Evolutionary conservation across 176 grass and related monocot species (phyloP).

Genomic region (Thinopyrum elongatum): DNA sequence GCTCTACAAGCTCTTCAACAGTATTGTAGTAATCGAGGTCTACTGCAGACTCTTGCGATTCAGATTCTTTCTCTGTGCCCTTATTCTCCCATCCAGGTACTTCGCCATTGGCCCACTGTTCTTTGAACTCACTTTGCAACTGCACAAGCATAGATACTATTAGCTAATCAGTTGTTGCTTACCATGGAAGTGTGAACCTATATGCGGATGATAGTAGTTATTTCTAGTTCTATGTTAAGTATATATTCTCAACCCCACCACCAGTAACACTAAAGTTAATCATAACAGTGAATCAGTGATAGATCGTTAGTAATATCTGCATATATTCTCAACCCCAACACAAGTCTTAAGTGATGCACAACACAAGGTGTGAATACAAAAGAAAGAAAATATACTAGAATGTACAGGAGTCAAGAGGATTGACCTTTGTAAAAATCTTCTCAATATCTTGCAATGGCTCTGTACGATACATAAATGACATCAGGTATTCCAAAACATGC

Average conservation of each 20-base stretch:
- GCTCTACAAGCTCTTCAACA: constrained; percentile 86
- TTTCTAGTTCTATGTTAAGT: neutral
- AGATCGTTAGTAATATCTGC: neutral
- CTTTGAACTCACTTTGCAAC: constrained; percentile 85
- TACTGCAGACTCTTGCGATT: constrained; percentile 55
- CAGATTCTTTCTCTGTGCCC: constrained; percentile 36
- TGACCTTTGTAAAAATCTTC: constrained; percentile 80
- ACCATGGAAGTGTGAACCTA: neutral
- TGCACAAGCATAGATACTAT: constrained; percentile 17
- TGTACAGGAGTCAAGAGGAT: neutral
- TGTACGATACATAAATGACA: constrained; percentile 67
- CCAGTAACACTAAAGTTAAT: neutral
- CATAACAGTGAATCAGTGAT: neutral
- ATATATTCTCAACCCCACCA: neutral
- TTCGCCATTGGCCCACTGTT: constrained; percentile 60
- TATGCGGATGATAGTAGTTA: neutral
- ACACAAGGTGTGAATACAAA: neutral
- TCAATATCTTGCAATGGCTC: constrained; percentile 82
- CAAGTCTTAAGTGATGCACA: neutral
- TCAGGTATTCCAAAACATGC: constrained; percentile 84
- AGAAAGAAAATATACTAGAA: neutral
- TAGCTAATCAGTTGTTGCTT: neutral
- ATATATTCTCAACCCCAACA: no score
- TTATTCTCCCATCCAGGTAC: constrained; percentile 77
- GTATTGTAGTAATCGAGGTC: constrained; percentile 90